phyloP scores from a whole-genome alignment of 345 rosid species.

The Leavenworthia alabamica region DNA sequence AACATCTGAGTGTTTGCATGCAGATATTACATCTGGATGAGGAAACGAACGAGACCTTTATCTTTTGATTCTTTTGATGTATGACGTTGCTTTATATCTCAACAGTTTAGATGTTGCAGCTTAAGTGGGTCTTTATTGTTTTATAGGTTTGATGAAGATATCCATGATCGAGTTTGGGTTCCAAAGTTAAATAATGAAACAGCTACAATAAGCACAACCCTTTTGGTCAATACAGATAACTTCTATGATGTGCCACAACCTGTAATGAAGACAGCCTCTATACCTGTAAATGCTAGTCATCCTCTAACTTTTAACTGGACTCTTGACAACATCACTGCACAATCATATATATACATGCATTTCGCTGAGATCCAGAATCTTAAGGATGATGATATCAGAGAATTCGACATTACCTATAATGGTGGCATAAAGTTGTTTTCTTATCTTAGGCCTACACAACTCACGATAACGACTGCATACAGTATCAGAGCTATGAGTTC shows the following conservation, averaged over 20 bases:
- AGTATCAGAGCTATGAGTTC: background rate
- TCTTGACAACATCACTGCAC: background rate
- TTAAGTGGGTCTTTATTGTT: no score
- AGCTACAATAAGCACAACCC: no score
- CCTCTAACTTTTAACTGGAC: background rate
- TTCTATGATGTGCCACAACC: conserved; percentile 16
- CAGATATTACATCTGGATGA: no score
- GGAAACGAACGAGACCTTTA: no score
- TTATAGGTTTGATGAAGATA: no score
- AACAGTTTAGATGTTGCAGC: no score
- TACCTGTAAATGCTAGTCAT: conserved; percentile 16
- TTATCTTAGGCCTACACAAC: conserved; percentile 21
- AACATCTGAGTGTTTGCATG: no score
- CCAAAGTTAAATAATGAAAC: no score
- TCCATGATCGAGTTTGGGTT: no score
- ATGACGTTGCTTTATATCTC: no score
- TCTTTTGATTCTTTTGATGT: no score
- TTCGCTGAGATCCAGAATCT: conserved; percentile 37
- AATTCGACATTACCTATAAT: conserved; percentile 25
- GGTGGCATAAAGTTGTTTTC: conserved; percentile 8
- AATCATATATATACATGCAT: conserved; percentile 37
- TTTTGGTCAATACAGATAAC: background rate
- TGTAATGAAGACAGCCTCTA: conserved; percentile 28
- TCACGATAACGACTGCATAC: conserved; percentile 20
- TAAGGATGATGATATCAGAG: conserved; percentile 18